Evolutionary conservation across 495 filamentous ascomycete species (phyloP), one percentile per base, ranked within the genome.

Genomic region (Daldinia loculata): DNA sequence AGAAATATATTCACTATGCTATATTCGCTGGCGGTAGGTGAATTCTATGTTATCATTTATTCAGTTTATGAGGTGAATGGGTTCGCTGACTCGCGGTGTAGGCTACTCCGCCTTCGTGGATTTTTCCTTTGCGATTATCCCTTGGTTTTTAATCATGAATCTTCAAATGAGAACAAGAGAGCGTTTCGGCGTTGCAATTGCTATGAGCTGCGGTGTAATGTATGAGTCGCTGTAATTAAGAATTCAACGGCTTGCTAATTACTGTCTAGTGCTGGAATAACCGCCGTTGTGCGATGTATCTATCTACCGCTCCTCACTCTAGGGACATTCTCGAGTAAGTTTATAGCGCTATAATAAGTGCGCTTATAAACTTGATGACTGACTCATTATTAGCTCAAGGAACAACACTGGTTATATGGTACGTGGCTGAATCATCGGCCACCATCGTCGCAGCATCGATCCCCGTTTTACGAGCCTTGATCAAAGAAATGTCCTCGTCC

Each of bases 161-260:
- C 63, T 82, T 45, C 74, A 75, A 53, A 79, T 82, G 78, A 75
- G 53, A 39, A 78, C 27, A 17, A 66, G 69, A 7, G 80, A 80
- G 56, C 74, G 73, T 59, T 50, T 80, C 26, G 78, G 80, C 22
- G 77, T 82, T n/a, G 68, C 75, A 3, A 67, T 78, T 17, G 78
- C 76, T 5, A 80, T 82, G 80, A 82, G 80, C 41, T 70, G 79
- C 32, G 80, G 80, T 43, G 61, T 77, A 36, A 76, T 80, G 79
- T 81, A 72, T 62, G 77, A 55, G 30, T 22, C 51, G 32, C 45
- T 57, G 26, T 7, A 43, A 34, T 58, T 48, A 17, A 39, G 5
- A n/a, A 53, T 55, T 9, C 6, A 17, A 17, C 14, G 15, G 26
- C 3, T 50, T 29, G 38, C 67, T 70, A 66, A 74, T 43, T 41